Conservation (phyloP, 768 basidiomycete genomes). For the Cubamyces lactineus region DNA sequence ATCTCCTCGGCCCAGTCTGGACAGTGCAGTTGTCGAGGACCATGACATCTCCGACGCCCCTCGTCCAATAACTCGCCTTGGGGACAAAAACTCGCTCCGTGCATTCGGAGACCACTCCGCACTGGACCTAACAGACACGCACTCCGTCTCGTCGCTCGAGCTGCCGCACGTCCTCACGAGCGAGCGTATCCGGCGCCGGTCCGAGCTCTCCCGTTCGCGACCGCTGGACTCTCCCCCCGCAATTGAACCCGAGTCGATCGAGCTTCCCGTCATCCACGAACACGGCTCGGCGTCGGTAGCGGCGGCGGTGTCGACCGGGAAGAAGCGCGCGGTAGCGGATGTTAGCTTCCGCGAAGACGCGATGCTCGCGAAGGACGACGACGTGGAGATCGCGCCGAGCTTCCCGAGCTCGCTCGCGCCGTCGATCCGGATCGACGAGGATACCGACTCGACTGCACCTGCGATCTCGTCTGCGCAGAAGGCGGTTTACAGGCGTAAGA, state of each 20-base stretch:
- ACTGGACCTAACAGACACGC: constrained; percentile 16
- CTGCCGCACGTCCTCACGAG: constrained; percentile 20
- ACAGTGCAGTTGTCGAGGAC: constrained; percentile 1
- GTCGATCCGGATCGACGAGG: constrained; percentile 20
- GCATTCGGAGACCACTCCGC: constrained; percentile 11
- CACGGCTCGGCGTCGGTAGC: background rate
- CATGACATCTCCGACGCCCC: constrained; percentile 5
- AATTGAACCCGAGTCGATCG: constrained; percentile 24
- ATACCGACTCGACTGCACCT: constrained; percentile 22
- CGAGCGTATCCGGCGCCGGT: constrained; percentile 28
- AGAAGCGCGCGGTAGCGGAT: constrained; percentile 4
- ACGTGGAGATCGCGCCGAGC: constrained; percentile 26
- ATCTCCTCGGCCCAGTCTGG: background rate
- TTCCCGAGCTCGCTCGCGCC: constrained; percentile 26
- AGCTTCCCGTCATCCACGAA: constrained; percentile 25
- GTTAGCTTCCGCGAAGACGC: constrained; percentile 12
- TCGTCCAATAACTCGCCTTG: background rate
- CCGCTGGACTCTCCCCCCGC: constrained; percentile 14
- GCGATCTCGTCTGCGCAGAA: constrained; percentile 27
- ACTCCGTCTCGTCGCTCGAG: constrained; percentile 25
- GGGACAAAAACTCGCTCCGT: background rate
- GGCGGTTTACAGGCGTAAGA: constrained; percentile 18
- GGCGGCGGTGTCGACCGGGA: background rate
- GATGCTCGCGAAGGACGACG: constrained; percentile 6
- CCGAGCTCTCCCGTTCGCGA: constrained; percentile 21